phyloP scores from a whole-genome alignment of 305 asterid species.

The Nicotiana rustica region DNA sequence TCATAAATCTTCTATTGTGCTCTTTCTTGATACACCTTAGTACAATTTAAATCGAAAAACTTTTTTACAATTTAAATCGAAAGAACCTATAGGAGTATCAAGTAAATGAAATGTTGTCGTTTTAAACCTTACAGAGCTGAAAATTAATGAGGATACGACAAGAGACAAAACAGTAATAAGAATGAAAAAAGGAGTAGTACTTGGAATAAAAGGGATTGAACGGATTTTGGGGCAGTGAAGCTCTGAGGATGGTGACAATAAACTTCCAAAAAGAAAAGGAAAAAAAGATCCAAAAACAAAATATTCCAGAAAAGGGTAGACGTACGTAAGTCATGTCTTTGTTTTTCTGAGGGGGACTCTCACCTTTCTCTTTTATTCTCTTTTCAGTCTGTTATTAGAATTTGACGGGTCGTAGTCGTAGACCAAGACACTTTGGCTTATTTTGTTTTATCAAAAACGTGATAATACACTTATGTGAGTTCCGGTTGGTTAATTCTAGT shows the following conservation, averaged over 20 bases:
- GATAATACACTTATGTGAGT: no score
- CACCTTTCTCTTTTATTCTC: slow-evolving; percentile 37
- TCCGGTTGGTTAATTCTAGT: no score
- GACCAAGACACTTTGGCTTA: background rate
- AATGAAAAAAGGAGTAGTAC: no score
- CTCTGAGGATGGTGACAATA: slow-evolving; percentile 45
- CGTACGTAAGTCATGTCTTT: slow-evolving; percentile 43
- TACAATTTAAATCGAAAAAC: background rate
- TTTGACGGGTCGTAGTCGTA: background rate
- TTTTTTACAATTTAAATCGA: background rate
- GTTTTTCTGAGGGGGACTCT: slow-evolving; percentile 45
- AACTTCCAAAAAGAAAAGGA: slow-evolving; percentile 64
- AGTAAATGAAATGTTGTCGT: background rate
- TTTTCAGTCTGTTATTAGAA: background rate
- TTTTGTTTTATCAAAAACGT: no score
- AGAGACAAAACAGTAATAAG: background rate
- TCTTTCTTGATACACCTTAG: background rate
- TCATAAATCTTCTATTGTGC: background rate
- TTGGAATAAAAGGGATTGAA: slow-evolving; percentile 4
- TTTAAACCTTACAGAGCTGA: no score
- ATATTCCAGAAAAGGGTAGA: slow-evolving; percentile 34
- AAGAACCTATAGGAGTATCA: background rate
- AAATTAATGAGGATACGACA: background rate
- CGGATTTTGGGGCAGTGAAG: background rate
- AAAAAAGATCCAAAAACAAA: slow-evolving; percentile 45